A percentile compares a stretch with the other conserved stretches of the same genome.
phyloP scores from a whole-genome alignment of 2,329 filamentous ascomycete genomes.

The Colletotrichum costaricense region DNA sequence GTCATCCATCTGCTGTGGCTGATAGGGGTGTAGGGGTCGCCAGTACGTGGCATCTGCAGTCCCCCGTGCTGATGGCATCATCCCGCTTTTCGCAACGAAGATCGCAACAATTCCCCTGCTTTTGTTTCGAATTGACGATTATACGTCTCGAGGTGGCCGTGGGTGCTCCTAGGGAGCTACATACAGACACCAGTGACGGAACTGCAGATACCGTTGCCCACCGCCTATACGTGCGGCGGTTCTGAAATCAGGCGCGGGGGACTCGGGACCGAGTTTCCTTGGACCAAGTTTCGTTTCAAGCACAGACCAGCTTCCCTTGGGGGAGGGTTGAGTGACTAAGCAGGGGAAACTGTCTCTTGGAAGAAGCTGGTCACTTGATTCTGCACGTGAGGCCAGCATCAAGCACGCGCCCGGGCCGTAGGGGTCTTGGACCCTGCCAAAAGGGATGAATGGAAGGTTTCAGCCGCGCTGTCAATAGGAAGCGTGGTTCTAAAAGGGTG shows the following conservation, averaged over 20 bases:
- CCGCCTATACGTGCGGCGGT: not conserved
- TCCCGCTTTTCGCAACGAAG: not conserved
- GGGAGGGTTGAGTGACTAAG: not conserved
- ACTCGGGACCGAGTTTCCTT: not conserved
- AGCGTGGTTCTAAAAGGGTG: constrained; percentile 22
- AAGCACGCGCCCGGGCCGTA: not conserved
- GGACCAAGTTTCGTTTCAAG: constrained; percentile 16
- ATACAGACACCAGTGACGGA: no score
- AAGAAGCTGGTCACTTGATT: not conserved
- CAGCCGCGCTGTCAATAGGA: constrained; percentile 17
- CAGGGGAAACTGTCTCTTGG: not conserved
- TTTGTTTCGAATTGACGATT: constrained; percentile 12
- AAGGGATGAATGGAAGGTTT: constrained; percentile 29
- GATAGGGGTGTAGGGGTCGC: not conserved
- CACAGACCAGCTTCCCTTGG: not conserved
- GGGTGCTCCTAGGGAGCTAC: no score
- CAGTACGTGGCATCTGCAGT: not conserved
- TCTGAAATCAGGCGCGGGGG: not conserved
- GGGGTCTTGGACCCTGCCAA: constrained; percentile 15
- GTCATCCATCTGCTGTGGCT: constrained; percentile 1
- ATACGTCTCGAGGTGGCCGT: not conserved
- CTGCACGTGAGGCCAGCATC: not conserved
- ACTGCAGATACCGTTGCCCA: not conserved
- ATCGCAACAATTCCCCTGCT: not conserved
- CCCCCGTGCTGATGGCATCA: not conserved